Evolutionary conservation across 805 yeast species (phyloP).

Genomic region (Metschnikowia continentalis): DNA sequence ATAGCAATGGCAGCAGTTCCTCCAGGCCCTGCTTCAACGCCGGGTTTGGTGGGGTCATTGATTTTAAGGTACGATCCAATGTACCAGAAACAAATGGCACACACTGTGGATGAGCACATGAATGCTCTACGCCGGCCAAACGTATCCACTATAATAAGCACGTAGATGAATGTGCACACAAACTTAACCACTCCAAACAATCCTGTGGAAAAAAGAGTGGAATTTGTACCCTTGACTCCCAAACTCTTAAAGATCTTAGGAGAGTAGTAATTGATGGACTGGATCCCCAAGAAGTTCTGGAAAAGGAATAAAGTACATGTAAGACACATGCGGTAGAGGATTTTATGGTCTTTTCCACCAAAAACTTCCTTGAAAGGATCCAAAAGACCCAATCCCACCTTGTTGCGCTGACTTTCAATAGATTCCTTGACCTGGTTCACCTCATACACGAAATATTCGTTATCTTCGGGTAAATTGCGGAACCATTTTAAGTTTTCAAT

Average conservation of each 20-base stretch:
- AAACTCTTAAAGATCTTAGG: constrained; percentile 32
- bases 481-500: constrained; percentile 32
- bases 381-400: constrained; percentile 31
- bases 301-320: constrained; percentile 32
- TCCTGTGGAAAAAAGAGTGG: constrained; percentile 37
- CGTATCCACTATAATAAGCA: constrained; percentile 33
- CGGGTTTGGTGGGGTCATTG: constrained; percentile 31
- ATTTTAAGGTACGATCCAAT: constrained; percentile 35
- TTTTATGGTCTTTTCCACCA: constrained; percentile 20
- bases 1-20: constrained; percentile 38
- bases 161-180: constrained; percentile 31
- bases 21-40: constrained; percentile 33
- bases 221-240: constrained; percentile 36
- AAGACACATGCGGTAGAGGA: constrained; percentile 27
- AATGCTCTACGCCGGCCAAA: constrained; percentile 35
- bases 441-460: constrained; percentile 34
- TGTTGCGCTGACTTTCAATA: constrained; percentile 25
- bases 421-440: constrained; percentile 34
- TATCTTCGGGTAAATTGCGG: constrained; percentile 29
- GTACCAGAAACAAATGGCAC: constrained; percentile 37
- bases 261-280: constrained; percentile 37
- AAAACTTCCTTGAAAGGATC: constrained; percentile 34
- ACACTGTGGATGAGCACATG: constrained; percentile 31
- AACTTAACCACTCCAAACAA: constrained; percentile 39
- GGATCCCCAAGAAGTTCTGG: constrained; percentile 39